A percentile compares a stretch with the other conserved stretches of the same genome.
phyloP scores from a whole-genome alignment of 208 protist species.

The Trypanosoma mega region DNA sequence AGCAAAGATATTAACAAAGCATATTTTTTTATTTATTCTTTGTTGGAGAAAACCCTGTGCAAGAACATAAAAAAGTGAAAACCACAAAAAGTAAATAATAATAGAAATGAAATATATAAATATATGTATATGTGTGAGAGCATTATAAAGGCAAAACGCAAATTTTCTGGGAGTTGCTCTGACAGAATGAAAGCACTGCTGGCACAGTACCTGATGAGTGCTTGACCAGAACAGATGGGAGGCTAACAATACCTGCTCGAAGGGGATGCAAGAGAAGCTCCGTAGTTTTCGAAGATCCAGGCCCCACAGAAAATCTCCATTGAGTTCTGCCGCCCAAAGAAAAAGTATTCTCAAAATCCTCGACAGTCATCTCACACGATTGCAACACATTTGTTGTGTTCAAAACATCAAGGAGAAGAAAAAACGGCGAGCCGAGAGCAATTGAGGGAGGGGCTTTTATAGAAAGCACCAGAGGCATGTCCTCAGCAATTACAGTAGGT shows the following conservation, averaged over 20 bases:
- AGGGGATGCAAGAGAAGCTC: slow-evolving; percentile 38
- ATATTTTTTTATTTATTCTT: not conserved
- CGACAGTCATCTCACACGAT: slow-evolving; percentile 39
- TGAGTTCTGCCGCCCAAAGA: slow-evolving; percentile 30
- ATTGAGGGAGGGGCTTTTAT: slow-evolving; percentile 38
- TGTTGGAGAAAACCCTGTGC: too few relatives aligned
- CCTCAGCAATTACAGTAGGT: slow-evolving; percentile 42
- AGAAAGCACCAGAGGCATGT: slow-evolving; percentile 28
- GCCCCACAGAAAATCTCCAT: slow-evolving; percentile 33
- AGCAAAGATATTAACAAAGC: slow-evolving; percentile 5
- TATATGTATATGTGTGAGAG: slow-evolving; percentile 1
- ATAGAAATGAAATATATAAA: too few relatives aligned
- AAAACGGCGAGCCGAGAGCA: slow-evolving; percentile 28
- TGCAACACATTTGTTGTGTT: slow-evolving; percentile 35
- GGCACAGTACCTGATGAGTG: slow-evolving; percentile 10
- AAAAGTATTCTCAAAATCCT: slow-evolving; percentile 30
- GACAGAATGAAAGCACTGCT: slow-evolving; percentile 11
- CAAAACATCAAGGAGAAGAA: slow-evolving; percentile 35
- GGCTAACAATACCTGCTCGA: slow-evolving; percentile 7
- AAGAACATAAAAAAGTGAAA: slow-evolving; percentile 1
- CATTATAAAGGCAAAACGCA: slow-evolving; percentile 31
- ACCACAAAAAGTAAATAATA: too few relatives aligned
- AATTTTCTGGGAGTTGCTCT: slow-evolving; percentile 31
- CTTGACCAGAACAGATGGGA: slow-evolving; percentile 22
- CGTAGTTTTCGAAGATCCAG: slow-evolving; percentile 24